phyloP scores from a whole-genome alignment of 805 yeast species.

The Yamadazyma insecticola region DNA sequence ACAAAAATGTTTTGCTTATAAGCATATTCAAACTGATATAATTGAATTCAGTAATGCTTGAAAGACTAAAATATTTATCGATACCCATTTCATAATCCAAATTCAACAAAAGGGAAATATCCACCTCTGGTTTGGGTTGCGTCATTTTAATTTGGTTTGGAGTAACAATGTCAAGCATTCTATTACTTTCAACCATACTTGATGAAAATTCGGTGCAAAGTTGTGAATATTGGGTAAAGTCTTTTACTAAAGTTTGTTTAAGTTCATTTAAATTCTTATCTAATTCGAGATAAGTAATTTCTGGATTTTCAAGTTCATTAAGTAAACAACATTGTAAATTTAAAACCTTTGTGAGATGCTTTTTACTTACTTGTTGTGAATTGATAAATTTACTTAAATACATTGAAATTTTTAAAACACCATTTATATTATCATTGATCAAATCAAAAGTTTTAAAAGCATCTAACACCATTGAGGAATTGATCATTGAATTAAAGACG shows the following conservation, averaged over 20 bases:
- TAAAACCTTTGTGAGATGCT: conserved; percentile 8
- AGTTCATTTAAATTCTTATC: conserved; percentile 19
- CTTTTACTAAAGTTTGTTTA: conserved; percentile 11
- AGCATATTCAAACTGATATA: conserved; percentile 27
- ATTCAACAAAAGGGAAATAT: conserved; percentile 25
- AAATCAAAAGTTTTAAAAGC: conserved; percentile 23
- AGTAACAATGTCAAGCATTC: conserved; percentile 3
- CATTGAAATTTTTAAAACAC: conserved; percentile 21
- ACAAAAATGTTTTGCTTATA: conserved; percentile 23
- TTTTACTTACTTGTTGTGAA: background rate
- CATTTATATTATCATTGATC: conserved; percentile 28
- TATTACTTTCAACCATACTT: no score
- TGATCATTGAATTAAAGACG: conserved; percentile 17
- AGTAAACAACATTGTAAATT: conserved; percentile 26
- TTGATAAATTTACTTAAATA: conserved; percentile 14
- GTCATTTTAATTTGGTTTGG: no score
- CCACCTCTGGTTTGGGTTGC: conserved; percentile 13
- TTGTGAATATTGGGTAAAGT: background rate
- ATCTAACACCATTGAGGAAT: conserved; percentile 24
- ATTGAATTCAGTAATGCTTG: conserved; percentile 26
- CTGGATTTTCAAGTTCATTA: conserved; percentile 35
- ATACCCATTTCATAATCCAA: no score
- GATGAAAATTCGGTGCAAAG: no score
- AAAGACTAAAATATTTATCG: no score
- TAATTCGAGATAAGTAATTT: conserved; percentile 31